These are phyloP conservation scores for Trifolium fragiferum DNA, from an alignment of 306 rosid species.

Conservation along the genomic window DNA sequence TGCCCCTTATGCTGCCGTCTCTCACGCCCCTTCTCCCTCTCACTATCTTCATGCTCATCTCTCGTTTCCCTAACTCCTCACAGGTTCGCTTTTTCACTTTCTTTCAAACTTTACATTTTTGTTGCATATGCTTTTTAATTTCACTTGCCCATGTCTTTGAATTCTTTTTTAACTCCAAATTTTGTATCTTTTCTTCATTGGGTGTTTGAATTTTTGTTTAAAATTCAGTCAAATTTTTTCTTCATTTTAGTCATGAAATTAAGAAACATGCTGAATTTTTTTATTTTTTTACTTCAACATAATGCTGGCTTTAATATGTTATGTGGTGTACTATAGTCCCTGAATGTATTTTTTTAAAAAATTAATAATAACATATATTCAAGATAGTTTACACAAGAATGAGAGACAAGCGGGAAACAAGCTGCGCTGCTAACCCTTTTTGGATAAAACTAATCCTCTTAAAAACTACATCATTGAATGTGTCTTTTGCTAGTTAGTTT, in stretches of 20 bases:
- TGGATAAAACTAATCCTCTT: too few species aligned
- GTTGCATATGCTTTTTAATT: neutral
- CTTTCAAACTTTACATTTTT: neutral
- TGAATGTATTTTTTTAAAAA: neutral
- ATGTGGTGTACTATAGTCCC: neutral
- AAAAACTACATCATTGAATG: neutral
- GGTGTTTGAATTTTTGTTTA: neutral
- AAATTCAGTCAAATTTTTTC: neutral
- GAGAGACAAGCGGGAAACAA: too few species aligned
- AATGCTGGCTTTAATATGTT: neutral
- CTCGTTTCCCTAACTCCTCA: conserved; percentile 47
- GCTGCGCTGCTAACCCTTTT: too few species aligned
- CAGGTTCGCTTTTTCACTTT: conserved; percentile 50
- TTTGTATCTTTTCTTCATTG: conserved; percentile 29
- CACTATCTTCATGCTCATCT: conserved; percentile 53
- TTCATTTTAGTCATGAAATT: neutral
- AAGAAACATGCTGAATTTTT: neutral
- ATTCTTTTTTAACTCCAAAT: conserved; percentile 4
- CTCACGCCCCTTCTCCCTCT: conserved; percentile 40
- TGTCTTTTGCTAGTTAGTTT: neutral
- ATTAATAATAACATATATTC: neutral
- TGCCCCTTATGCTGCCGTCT: conserved; percentile 63
- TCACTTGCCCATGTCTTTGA: conserved; percentile 29
- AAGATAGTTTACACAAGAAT: too few species aligned
- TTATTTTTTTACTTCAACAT: neutral